phyloP scores from a whole-genome alignment of 1,284 basidiomycete species.

The Ganoderma sinense region DNA sequence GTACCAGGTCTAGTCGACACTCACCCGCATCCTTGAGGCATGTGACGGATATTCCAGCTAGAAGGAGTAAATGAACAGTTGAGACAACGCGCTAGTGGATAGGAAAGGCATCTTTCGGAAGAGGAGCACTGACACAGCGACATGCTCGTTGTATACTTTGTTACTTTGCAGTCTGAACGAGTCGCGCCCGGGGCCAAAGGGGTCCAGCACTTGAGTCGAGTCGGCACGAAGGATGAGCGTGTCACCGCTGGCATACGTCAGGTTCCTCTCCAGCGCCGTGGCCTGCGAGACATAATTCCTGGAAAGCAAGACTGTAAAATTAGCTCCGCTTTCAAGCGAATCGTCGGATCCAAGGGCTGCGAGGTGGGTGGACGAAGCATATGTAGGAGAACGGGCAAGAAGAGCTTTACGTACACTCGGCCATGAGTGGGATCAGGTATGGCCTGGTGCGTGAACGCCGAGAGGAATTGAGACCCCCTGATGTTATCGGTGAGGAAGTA shows the following conservation, averaged over 20 bases:
- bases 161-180: conserved; percentile 64
- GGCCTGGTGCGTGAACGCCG: conserved; percentile 53
- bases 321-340: background rate
- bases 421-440: conserved; percentile 65
- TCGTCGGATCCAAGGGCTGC: background rate
- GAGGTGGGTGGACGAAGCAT: background rate
- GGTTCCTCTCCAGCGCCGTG: conserved; percentile 40
- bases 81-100: background rate
- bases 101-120: background rate
- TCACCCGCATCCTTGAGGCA: conserved; percentile 73
- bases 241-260: conserved; percentile 37
- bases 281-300: conserved; percentile 44
- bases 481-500: background rate
- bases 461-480: background rate
- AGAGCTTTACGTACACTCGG: conserved; percentile 53
- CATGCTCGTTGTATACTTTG: conserved; percentile 58
- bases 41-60: conserved; percentile 62
- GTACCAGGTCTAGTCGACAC: conserved; percentile 32
- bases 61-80: background rate
- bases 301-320: background rate
- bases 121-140: conserved; percentile 56
- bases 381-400: background rate
- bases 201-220: conserved; percentile 49
- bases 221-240: conserved; percentile 57
- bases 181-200: conserved; percentile 61